phyloP scores from a whole-genome alignment of 306 rosid genomes.

The Lathyrus sativus region DNA sequence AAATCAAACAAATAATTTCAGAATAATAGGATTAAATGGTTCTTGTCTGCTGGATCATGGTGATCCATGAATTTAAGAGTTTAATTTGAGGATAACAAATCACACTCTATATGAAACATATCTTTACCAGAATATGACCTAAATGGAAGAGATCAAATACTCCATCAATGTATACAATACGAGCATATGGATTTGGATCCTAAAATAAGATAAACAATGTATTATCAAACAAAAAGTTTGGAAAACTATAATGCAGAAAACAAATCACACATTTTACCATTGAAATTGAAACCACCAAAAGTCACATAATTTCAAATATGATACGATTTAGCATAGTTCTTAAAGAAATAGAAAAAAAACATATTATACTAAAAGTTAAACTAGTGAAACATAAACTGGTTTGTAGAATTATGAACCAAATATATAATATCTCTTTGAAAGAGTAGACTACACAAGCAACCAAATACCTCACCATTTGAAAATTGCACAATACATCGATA shows the following conservation, averaged over 20 bases:
- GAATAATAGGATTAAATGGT: constrained; percentile 5
- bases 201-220: constrained; percentile 38
- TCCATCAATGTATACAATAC: constrained; percentile 92
- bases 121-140: constrained; percentile 85
- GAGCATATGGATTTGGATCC: constrained; percentile 98
- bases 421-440: constrained; percentile 7
- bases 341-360: constrained; percentile 5
- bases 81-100: constrained; percentile 22
- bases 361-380: constrained; percentile 20
- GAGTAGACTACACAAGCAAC: constrained; percentile 17
- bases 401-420: constrained; percentile 22
- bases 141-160: constrained; percentile 99
- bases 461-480: constrained; percentile 89
- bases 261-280: constrained; percentile 27
- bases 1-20: constrained; percentile 31
- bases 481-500: constrained; percentile 93
- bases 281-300: constrained; percentile 18
- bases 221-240: constrained; percentile 5
- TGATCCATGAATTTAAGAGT: constrained; percentile 23
- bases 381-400: constrained; percentile 7
- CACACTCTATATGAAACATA: constrained; percentile 1
- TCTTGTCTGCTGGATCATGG: constrained; percentile 3
- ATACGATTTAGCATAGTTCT: constrained; percentile 13
- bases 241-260: constrained; percentile 21
- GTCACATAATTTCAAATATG: constrained; percentile 7